A percentile compares a stretch with the other conserved stretches of the same genome.
Evolutionary conservation across 768 basidiomycete genomes (phyloP).

Genomic region (Tricholoma sp.): DNA sequence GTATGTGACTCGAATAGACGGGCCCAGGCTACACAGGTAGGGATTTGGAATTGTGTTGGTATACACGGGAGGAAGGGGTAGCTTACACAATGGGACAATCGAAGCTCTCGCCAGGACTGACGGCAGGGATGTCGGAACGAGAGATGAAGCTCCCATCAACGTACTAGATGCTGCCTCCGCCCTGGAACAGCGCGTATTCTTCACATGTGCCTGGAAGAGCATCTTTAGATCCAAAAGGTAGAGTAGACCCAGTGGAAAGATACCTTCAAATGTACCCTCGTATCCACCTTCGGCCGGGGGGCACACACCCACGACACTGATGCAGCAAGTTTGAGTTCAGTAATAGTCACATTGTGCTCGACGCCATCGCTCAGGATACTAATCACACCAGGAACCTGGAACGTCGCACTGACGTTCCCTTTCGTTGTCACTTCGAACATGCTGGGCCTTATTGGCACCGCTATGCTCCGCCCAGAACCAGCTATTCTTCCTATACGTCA

Average conservation of each 20-base stretch:
- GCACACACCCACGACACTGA: constrained; percentile 9
- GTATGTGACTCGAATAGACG: no score
- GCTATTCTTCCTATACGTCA: no score
- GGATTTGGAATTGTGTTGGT: background rate
- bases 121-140: constrained; percentile 8
- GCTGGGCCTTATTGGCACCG: background rate
- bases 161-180: constrained; percentile 22
- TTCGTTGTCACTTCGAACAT: constrained; percentile 1
- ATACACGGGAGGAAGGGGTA: background rate
- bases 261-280: constrained; percentile 6
- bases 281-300: background rate
- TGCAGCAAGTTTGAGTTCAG: constrained; percentile 5
- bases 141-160: constrained; percentile 28
- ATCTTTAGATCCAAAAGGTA: background rate
- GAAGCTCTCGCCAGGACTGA: constrained; percentile 23
- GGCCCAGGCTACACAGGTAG: constrained; percentile 31
- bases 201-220: constrained; percentile 19
- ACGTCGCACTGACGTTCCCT: constrained; percentile 9
- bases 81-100: constrained; percentile 23
- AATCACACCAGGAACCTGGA: constrained; percentile 9
- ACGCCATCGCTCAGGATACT: constrained; percentile 12
- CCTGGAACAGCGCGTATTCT: constrained; percentile 20
- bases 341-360: constrained; percentile 11
- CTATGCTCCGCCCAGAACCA: no score
- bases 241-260: background rate